Evolutionary conservation across 306 rosid species (phyloP).

Genomic region (Vigna mungo): DNA sequence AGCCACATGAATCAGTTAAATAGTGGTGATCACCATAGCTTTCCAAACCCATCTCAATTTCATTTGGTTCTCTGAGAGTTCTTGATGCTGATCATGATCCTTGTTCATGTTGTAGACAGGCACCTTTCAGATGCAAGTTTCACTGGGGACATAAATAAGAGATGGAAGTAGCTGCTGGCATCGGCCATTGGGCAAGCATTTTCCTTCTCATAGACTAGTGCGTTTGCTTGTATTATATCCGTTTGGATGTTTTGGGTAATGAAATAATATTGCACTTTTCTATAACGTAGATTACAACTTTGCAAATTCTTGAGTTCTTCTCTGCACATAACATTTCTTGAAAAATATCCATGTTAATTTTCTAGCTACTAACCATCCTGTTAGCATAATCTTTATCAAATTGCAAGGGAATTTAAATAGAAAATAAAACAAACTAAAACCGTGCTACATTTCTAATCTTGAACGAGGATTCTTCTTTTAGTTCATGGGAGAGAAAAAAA

Average conservation of each 20-base stretch:
- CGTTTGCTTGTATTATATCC: constrained; percentile 9
- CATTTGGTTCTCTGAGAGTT: background rate
- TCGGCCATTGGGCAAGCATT: background rate
- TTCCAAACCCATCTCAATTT: background rate
- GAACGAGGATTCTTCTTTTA: too few relatives aligned
- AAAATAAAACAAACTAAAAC: background rate
- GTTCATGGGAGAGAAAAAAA: too few relatives aligned
- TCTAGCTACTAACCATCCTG: background rate
- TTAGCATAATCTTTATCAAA: background rate
- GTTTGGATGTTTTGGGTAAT: constrained; percentile 2
- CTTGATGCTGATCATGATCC: background rate
- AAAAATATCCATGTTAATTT: background rate
- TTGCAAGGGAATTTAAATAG: background rate
- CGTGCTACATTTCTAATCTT: too few relatives aligned
- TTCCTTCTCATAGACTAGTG: constrained; percentile 5
- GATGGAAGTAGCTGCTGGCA: constrained; percentile 28
- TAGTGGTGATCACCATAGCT: constrained; percentile 28
- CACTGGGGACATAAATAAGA: constrained; percentile 39
- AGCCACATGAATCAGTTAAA: constrained; percentile 53
- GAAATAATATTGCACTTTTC: background rate
- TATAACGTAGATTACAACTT: constrained; percentile 1
- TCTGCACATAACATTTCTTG: background rate
- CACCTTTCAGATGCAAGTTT: constrained; percentile 18
- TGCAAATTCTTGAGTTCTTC: background rate
- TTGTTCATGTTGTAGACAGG: background rate